Conservation (phyloP, 768 basidiomycete genomes). For the Hygrocybe punicea region DNA sequence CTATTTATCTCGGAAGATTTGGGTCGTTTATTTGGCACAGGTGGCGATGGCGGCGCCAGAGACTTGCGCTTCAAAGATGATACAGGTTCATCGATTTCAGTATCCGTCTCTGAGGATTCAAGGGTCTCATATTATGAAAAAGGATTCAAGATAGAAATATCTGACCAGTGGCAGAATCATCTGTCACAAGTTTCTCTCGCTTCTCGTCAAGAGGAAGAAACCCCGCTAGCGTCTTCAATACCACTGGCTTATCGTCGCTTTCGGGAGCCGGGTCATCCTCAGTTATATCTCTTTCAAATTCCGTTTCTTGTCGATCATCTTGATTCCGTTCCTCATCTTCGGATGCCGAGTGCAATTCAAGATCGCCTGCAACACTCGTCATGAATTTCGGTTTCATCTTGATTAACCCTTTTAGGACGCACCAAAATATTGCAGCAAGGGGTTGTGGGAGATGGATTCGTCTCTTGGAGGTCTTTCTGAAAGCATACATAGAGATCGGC, state of each 20-base stretch:
- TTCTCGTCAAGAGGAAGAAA: conserved; percentile 11
- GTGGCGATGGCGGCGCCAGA: neutral
- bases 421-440: conserved; percentile 44
- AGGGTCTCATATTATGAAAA: neutral
- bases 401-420: neutral
- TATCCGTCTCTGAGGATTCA: conserved; percentile 8
- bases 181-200: conserved; percentile 8
- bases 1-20: neutral
- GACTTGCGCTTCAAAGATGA: conserved; percentile 12
- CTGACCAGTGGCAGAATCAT: conserved; percentile 27
- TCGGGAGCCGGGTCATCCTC: conserved; percentile 19
- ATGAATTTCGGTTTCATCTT: neutral
- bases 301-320: conserved; percentile 20
- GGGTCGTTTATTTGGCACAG: conserved; percentile 7
- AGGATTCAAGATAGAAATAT: neutral
- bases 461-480: conserved; percentile 2
- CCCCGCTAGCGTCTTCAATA: conserved; percentile 23
- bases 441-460: neutral
- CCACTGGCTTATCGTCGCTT: neutral
- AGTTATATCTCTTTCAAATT: conserved; percentile 21
- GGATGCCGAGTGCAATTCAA: conserved; percentile 53
- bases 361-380: conserved; percentile 29
- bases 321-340: conserved; percentile 37
- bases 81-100: conserved; percentile 5
- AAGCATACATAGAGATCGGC: neutral